Evolutionary conservation across 1,284 basidiomycete genomes (phyloP).

Genomic region (Puccinia triticina): DNA sequence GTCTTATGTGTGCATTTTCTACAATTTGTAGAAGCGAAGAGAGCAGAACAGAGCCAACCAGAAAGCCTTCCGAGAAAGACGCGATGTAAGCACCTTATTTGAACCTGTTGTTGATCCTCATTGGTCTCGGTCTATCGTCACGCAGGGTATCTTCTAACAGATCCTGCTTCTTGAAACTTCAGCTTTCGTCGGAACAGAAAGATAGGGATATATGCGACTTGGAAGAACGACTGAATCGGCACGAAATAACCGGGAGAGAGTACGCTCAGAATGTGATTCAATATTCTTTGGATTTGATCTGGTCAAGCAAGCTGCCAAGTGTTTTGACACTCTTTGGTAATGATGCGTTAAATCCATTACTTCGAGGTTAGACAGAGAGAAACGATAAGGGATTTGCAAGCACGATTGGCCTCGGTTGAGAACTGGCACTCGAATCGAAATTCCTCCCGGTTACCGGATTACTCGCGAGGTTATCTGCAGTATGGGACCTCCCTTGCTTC

Average conservation of each 20-base stretch:
- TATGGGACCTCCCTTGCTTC: not conserved
- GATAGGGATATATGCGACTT: not conserved
- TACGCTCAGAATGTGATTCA: not conserved
- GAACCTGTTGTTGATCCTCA: not conserved
- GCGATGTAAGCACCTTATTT: constrained; percentile 17
- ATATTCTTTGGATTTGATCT: not conserved
- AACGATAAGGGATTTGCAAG: not conserved
- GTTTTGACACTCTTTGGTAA: not conserved
- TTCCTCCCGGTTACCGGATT: not conserved
- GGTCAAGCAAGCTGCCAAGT: not conserved
- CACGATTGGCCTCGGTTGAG: not conserved
- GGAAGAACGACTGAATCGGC: not conserved
- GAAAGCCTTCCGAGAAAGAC: constrained; percentile 36
- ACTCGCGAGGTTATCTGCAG: not conserved
- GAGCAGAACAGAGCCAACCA: constrained; percentile 40
- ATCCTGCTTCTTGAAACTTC: not conserved
- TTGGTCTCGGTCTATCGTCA: not conserved
- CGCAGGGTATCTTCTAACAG: not conserved
- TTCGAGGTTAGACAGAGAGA: not conserved
- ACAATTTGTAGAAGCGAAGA: constrained; percentile 13
- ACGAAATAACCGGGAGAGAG: not conserved
- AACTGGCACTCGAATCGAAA: not conserved
- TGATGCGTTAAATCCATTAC: not conserved
- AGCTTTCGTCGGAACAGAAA: not conserved
- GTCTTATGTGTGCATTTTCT: not conserved